Base-by-base conservation (phyloP, 352 stramenopile species). In the Phytophthora sp. region DNA sequence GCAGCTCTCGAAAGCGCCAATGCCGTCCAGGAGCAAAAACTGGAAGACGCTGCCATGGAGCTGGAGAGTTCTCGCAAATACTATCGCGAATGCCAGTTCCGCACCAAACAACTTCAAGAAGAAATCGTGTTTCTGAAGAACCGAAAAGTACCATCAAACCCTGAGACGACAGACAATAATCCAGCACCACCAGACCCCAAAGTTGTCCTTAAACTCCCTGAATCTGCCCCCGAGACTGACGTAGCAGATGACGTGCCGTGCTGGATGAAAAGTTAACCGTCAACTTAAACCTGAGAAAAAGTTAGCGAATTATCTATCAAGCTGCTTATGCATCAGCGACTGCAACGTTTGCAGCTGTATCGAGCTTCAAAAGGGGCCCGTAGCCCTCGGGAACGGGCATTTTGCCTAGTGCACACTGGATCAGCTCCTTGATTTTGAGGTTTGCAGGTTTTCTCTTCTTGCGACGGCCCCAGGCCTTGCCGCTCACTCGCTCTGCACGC, bases 71-170 rank as follows among this genome's bases (percentile, higher is more conserved):
- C 80, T 11, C 74, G 68, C 21, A 89, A 86, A 33, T 80, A 64
- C 50, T 76, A 65, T 36, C 82, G 82, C 13, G 79, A 89, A 57
- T 62, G 65, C 24, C 78, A 88, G 29, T 93, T 93, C 53, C 81
- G 82, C 24, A 76, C 77, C 56, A 79, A 84, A 39, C 80, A 93
- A 66, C 73, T 93, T 3, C 78, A 90, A 55, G 84, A 93, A 66
- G 82, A 93, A 63, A 58, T 86, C 26, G 55, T 82, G 24, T 91
- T 88, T 39, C 52, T 84, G 11, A 76, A 80, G 44, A 92, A 90
- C 51, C 73, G 77, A 27, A 85, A 82, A 47, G 41, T 49, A 51
- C 13, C 42, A 38, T 24, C 18, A 36, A 24, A 29, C 20, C 15
- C 23, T 15, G 3, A 24, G 23, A 8, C 54, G 41, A 8, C 1